Conservation (phyloP, 768 basidiomycete genomes). For the Suillus subaureus region DNA sequence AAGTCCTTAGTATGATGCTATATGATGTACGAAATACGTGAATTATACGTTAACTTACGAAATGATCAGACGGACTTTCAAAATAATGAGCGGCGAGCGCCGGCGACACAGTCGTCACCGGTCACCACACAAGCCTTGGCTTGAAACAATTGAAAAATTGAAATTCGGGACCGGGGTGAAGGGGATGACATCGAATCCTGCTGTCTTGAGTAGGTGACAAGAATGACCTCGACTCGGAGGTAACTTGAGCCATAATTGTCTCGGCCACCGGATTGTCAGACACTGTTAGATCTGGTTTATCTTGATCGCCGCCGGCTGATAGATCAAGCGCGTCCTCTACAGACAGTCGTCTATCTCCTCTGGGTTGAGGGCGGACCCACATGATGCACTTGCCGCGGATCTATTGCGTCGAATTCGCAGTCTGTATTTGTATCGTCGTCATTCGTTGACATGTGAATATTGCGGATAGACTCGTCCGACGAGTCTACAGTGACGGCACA, state of each 20-base stretch:
- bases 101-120: constrained; percentile 36
- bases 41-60: constrained; percentile 48
- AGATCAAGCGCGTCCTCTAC: not conserved
- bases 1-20: not conserved
- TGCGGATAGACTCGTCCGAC: not conserved
- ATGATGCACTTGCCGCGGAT: not conserved
- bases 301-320: not conserved
- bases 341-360: not conserved
- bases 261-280: constrained; percentile 26
- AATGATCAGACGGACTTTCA: constrained; percentile 48
- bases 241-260: not conserved
- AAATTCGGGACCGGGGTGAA: constrained; percentile 31
- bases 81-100: constrained; percentile 21
- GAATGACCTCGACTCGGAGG: not conserved
- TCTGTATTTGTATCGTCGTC: not conserved
- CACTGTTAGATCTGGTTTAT: constrained; percentile 27
- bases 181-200: constrained; percentile 12
- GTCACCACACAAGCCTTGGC: not conserved
- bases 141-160: constrained; percentile 40
- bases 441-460: not conserved
- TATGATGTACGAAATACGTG: not conserved
- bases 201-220: not conserved
- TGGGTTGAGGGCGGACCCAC: not conserved
- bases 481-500: not conserved
- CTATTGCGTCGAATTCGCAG: not conserved